These are phyloP conservation scores for Talaromyces amestolkiae DNA, from an alignment of 2,329 filamentous ascomycete genomes.

Conservation along the genomic window DNA sequence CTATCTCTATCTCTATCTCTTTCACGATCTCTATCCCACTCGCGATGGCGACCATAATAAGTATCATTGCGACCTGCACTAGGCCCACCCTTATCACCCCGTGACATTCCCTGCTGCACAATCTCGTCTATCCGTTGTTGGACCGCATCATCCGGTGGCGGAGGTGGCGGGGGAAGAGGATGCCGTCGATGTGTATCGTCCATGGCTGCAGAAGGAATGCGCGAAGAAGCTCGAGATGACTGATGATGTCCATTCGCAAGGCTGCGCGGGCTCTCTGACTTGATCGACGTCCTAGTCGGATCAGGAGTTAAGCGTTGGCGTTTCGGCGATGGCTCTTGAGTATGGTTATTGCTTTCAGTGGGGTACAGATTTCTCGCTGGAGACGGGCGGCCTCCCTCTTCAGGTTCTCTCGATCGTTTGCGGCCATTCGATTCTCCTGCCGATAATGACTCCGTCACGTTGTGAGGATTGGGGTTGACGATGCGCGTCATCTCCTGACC, in stretches of 20 bases:
- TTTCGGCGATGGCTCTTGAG: slow-evolving; percentile 35
- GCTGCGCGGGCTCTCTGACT: slow-evolving; percentile 1
- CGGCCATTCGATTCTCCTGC: slow-evolving; percentile 29
- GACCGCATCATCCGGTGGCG: slow-evolving; percentile 29
- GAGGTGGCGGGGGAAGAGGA: slow-evolving; percentile 23
- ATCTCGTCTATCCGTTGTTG: slow-evolving; percentile 40
- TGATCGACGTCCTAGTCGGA: neutral
- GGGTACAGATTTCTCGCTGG: slow-evolving; percentile 10
- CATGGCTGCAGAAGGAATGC: slow-evolving; percentile 18
- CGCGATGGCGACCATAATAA: slow-evolving; percentile 20
- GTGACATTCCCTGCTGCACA: slow-evolving; percentile 29
- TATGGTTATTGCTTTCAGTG: slow-evolving; percentile 18
- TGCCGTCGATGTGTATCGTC: slow-evolving; percentile 19
- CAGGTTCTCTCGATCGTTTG: slow-evolving; percentile 42
- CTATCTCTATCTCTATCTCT: slow-evolving; percentile 24
- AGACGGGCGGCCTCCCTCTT: slow-evolving; percentile 18
- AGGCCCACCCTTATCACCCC: slow-evolving; percentile 10
- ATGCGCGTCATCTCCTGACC: slow-evolving; percentile 40
- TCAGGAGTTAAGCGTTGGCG: slow-evolving; percentile 34
- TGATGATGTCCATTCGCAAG: slow-evolving; percentile 11
- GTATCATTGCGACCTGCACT: slow-evolving; percentile 14
- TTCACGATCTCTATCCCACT: slow-evolving; percentile 23
- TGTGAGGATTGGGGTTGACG: slow-evolving; percentile 32
- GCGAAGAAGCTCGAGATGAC: slow-evolving; percentile 17
- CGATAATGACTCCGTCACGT: slow-evolving; percentile 23